Base-by-base conservation (phyloP, 1,284 basidiomycete genomes). In the Xerocomus nothofagi region DNA sequence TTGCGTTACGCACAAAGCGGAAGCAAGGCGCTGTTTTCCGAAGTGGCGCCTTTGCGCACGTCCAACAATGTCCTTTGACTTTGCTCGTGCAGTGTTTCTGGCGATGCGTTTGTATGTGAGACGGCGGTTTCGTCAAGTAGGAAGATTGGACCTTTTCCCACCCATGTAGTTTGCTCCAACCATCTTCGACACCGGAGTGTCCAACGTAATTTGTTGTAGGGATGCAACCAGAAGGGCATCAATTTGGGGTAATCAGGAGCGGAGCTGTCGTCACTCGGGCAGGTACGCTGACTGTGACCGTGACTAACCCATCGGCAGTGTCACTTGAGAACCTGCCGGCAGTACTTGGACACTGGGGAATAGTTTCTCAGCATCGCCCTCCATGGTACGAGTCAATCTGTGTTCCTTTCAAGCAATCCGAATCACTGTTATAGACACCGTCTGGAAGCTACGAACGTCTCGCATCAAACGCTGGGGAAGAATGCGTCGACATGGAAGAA, bases 101-200 rank as follows among this genome's bases (percentile, higher is more conserved):
- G 37, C 15, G 31, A 36, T 27, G 17, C 2, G 10, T 27, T 48
- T 37, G 33, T 24, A 32, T 46, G 14, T 50, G 37, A 42, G 45
- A 40, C 14, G 3, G 17, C 14, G 15, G 15, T 9, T 18, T 5
- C 24, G 7, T 20, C 8, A 30, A 24, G 24, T 14, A 26, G 24
- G 6, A 32, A 8, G 44, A 46, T 11, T 50, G n/a, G 7, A 69
- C 63, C 67, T 67, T 54, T 65, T 69, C 14, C 63, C 63, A 10
- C 63, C 63, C 63, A 69, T 69, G 30, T 65, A 65, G 46, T 69
- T 65, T 34, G 65, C 67, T 27, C 63, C 63, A 29, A 48, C 57
- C 67, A 65, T 69, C 32, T 23, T 36, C 4, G 26, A 44, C 1
- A 23, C 24, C n/a, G 24, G 27, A 36, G 14, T 21, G 36, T 30